These are phyloP conservation scores for Metroxylon sagu DNA, from an alignment of 176 grass and related monocot genomes.

Conservation along the genomic window DNA sequence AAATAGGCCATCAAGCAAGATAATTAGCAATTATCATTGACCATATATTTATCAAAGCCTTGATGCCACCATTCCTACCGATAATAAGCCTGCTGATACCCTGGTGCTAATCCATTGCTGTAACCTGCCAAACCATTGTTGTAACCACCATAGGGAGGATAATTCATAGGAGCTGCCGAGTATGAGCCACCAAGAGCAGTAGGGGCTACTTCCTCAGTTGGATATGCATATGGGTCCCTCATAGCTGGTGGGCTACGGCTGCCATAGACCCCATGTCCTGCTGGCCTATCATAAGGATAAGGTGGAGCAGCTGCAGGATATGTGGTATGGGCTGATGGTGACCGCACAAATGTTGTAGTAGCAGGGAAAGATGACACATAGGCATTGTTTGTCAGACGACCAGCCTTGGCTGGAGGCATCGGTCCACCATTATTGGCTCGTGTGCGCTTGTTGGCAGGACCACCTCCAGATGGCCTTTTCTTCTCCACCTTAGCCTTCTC, in stretches of 20 bases:
- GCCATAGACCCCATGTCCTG: constrained; percentile 44
- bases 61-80: constrained; percentile 43
- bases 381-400: constrained; percentile 61
- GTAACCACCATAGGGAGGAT: constrained; percentile 53
- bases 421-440: constrained; percentile 61
- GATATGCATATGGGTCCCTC: constrained; percentile 66
- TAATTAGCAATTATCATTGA: constrained; percentile 60
- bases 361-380: constrained; percentile 49
- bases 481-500: constrained; percentile 83
- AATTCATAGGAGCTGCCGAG: constrained; percentile 53
- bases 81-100: constrained; percentile 78
- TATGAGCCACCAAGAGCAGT: constrained; percentile 51
- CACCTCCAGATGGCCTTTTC: constrained; percentile 46
- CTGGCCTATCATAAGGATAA: constrained; percentile 44
- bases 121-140: constrained; percentile 47
- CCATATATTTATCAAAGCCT: constrained; percentile 17
- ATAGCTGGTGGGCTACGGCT: constrained; percentile 52
- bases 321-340: constrained; percentile 43
- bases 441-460: constrained; percentile 67
- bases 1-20: constrained; percentile 51
- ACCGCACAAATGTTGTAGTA: constrained; percentile 36
- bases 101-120: constrained; percentile 39
- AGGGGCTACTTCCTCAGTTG: constrained; percentile 41
- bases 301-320: constrained; percentile 22
- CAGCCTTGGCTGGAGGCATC: constrained; percentile 88